A percentile compares a stretch with the other conserved stretches of the same genome.
Conservation (phyloP, 306 rosid genomes). For the Cicer arietinum region DNA sequence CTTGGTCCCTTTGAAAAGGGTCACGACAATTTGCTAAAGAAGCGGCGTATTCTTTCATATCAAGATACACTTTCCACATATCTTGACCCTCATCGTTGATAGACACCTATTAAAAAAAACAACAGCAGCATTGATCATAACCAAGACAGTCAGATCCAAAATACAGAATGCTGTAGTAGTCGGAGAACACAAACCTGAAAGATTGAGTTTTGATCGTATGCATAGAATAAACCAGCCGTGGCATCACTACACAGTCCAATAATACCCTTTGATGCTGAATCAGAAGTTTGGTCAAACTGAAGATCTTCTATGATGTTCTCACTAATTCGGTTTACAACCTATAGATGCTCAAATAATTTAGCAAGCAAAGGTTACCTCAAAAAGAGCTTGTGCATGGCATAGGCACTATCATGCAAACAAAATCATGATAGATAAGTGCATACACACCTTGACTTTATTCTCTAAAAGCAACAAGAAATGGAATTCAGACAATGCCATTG, state of each 20-base stretch:
- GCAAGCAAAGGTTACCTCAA: conserved; percentile 36
- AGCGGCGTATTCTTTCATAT: conserved; percentile 93
- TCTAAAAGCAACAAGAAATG: conserved; percentile 94
- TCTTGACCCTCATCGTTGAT: conserved; percentile 93
- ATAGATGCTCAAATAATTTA: conserved; percentile 43
- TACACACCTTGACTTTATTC: conserved; percentile 87
- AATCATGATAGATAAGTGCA: conserved; percentile 13
- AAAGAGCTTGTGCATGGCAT: conserved; percentile 19
- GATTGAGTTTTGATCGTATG: conserved; percentile 89
- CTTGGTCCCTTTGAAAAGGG: conserved; percentile 95
- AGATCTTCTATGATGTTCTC: conserved; percentile 94
- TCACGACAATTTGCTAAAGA: conserved; percentile 92
- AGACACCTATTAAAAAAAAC: conserved; percentile 73
- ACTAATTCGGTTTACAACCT: conserved; percentile 98
- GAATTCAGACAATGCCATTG: conserved; percentile 92
- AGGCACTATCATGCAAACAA: conserved; percentile 29
- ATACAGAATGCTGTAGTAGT: conserved; percentile 36
- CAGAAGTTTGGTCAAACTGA: conserved; percentile 89
- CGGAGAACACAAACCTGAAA: conserved; percentile 77
- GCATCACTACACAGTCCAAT: conserved; percentile 98
- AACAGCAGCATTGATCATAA: conserved; percentile 41
- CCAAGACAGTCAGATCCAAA: conserved; percentile 32
- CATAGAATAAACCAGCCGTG: conserved; percentile 95
- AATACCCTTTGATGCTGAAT: conserved; percentile 83
- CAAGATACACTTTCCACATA: conserved; percentile 98